A percentile compares a stretch with the other conserved stretches of the same genome.
Evolutionary conservation across 2,329 filamentous ascomycete species (phyloP).

Genomic region (Stagonosporopsis chrysanthemi): DNA sequence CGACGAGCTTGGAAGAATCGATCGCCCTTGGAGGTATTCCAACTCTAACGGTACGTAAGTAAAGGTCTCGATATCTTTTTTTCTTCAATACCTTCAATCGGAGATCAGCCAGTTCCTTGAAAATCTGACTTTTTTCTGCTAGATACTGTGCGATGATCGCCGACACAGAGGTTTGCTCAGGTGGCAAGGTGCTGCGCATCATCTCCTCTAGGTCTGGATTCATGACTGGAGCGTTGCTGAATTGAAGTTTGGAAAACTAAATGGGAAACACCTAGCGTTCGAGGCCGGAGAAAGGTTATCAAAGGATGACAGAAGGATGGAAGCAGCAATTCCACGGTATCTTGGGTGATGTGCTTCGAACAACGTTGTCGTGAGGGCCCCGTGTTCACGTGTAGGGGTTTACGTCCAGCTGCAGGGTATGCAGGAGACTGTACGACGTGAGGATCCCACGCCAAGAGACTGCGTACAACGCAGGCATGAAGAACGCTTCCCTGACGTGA

Average conservation of each 20-base stretch:
- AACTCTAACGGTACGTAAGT: slow-evolving; percentile 49
- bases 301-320: slow-evolving; percentile 5
- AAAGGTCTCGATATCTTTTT: slow-evolving; percentile 51
- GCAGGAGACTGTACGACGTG: slow-evolving; percentile 6
- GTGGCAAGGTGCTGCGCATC: slow-evolving; percentile 13
- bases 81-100: slow-evolving; percentile 9
- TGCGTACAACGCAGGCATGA: slow-evolving; percentile 6
- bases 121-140: slow-evolving; percentile 10
- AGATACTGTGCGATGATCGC: slow-evolving; percentile 15
- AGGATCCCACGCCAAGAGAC: slow-evolving; percentile 6
- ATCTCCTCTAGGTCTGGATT: slow-evolving; percentile 11
- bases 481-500: not conserved
- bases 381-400: not conserved
- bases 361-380: not conserved
- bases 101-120: slow-evolving; percentile 14
- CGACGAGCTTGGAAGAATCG: slow-evolving; percentile 54
- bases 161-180: slow-evolving; percentile 13
- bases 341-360: slow-evolving; percentile 7
- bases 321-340: slow-evolving; percentile 8
- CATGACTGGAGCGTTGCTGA: slow-evolving; percentile 2
- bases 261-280: slow-evolving; percentile 5
- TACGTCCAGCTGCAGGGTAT: slow-evolving; percentile 10
- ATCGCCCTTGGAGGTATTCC: slow-evolving; percentile 56
- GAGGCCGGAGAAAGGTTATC: slow-evolving; percentile 12
- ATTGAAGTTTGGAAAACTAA: slow-evolving; percentile 8